These are phyloP conservation scores for Gleditsia sinensis DNA, from an alignment of 306 rosid genomes.

Conservation along the genomic window DNA sequence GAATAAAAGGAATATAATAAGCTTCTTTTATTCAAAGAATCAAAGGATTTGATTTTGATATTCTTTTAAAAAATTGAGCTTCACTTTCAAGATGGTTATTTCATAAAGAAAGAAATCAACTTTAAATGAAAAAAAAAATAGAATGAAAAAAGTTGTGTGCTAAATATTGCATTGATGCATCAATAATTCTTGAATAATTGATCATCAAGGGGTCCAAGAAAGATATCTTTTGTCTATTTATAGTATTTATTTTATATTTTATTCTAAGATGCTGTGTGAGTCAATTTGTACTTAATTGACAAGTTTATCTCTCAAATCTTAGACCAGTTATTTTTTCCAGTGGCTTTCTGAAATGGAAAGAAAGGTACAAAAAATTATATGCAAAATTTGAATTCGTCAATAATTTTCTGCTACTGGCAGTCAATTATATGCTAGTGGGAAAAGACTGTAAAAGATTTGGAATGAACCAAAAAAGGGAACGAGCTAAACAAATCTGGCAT, in stretches of 20 bases:
- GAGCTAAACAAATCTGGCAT: neutral
- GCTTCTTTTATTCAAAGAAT: neutral
- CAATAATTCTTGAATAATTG: no score
- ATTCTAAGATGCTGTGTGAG: neutral
- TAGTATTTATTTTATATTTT: no score
- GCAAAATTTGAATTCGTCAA: neutral
- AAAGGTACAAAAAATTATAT: neutral
- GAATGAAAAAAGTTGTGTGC: no score
- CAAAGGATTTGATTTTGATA: neutral
- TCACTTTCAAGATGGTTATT: neutral
- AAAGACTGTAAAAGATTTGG: neutral
- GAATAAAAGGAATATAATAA: neutral
- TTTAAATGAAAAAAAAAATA: neutral
- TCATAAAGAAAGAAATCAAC: neutral
- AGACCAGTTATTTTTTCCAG: constrained; percentile 3
- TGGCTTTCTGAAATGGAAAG: neutral
- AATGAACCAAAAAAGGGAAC: neutral
- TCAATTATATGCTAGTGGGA: neutral
- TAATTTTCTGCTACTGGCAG: neutral
- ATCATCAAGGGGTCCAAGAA: neutral
- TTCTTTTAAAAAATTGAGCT: neutral
- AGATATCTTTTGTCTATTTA: no score
- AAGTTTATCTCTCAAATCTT: neutral
- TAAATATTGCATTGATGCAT: no score
- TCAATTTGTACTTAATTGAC: constrained; percentile 9